These are phyloP conservation scores for Lanmaoa rubissima DNA, from an alignment of 768 basidiomycete species.

Conservation along the genomic window DNA sequence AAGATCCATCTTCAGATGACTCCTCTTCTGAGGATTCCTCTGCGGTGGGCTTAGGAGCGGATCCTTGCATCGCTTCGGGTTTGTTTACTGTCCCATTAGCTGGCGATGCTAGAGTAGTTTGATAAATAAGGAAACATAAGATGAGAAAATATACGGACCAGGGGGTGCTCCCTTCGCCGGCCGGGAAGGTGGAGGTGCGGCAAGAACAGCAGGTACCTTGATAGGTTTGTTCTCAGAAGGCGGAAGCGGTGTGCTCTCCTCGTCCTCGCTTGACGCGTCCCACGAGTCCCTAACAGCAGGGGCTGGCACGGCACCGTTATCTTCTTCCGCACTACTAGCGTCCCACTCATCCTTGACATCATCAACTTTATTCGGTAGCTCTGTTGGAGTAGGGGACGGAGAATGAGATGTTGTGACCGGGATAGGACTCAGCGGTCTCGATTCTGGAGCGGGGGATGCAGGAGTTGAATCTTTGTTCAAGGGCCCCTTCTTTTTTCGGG, in stretches of 20 bases:
- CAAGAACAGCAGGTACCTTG: conserved; percentile 1
- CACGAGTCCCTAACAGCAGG: conserved; percentile 54
- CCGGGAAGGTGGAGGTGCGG: not conserved
- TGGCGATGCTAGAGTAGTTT: not conserved
- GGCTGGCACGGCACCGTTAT: conserved; percentile 25
- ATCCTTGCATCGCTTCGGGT: conserved; percentile 24
- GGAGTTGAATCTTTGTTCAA: conserved; percentile 36
- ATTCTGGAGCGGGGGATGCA: conserved; percentile 51
- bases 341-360: conserved; percentile 57
- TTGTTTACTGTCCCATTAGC: conserved; percentile 11
- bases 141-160: conserved; percentile 11
- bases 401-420: conserved; percentile 25
- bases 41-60: conserved; percentile 27
- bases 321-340: conserved; percentile 44
- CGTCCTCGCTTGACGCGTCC: conserved; percentile 65
- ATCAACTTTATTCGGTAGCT: conserved; percentile 21
- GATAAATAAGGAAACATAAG: not conserved
- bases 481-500: conserved; percentile 74
- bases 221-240: conserved; percentile 17
- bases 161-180: conserved; percentile 1
- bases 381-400: conserved; percentile 28
- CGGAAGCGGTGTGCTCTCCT: conserved; percentile 36
- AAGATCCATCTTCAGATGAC: conserved; percentile 42
- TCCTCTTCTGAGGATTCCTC: conserved; percentile 33
- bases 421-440: conserved; percentile 47